Conservation (phyloP, 495 filamentous ascomycete genomes). For the Penicillium cataractarum region DNA sequence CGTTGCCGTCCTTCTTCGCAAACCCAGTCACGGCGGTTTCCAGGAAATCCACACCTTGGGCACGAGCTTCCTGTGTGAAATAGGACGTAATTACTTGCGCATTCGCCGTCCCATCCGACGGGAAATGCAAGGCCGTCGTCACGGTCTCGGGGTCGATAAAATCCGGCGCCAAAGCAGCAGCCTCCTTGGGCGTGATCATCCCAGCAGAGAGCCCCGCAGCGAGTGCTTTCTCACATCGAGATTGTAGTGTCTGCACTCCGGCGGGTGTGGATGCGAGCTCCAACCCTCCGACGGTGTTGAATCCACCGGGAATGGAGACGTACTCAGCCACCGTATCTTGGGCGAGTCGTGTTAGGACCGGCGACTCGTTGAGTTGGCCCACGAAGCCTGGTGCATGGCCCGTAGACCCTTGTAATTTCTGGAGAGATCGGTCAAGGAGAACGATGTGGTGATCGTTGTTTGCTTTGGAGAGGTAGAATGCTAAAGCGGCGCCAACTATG, state of each 20-base stretch:
- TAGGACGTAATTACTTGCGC: constrained; percentile 30
- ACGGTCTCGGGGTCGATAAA: constrained; percentile 30
- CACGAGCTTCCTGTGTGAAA: constrained; percentile 38
- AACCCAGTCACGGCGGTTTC: constrained; percentile 29
- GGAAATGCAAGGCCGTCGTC: constrained; percentile 24
- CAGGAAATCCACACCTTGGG: constrained; percentile 28
- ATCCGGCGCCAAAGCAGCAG: constrained; percentile 33
- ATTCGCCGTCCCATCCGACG: constrained; percentile 37
- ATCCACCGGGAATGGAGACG: constrained; percentile 30
- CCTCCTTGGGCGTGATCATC: constrained; percentile 29
- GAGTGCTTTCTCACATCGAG: constrained; percentile 24
- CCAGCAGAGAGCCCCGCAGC: constrained; percentile 31
- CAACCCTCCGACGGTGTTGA: constrained; percentile 36
- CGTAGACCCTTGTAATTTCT: constrained; percentile 30
- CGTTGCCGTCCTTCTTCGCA: not conserved
- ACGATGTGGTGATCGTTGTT: constrained; percentile 20
- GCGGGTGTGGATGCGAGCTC: constrained; percentile 32
- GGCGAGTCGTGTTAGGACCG: constrained; percentile 34
- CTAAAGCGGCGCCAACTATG: constrained; percentile 47
- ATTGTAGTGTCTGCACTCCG: constrained; percentile 28
- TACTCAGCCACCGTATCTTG: constrained; percentile 38
- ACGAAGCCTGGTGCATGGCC: constrained; percentile 40
- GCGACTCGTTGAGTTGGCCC: constrained; percentile 43
- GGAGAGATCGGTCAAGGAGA: constrained; percentile 32
- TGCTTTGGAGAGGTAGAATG: constrained; percentile 34